Base-by-base conservation (phyloP, 768 basidiomycete species). In the Baorangia bicolor region DNA sequence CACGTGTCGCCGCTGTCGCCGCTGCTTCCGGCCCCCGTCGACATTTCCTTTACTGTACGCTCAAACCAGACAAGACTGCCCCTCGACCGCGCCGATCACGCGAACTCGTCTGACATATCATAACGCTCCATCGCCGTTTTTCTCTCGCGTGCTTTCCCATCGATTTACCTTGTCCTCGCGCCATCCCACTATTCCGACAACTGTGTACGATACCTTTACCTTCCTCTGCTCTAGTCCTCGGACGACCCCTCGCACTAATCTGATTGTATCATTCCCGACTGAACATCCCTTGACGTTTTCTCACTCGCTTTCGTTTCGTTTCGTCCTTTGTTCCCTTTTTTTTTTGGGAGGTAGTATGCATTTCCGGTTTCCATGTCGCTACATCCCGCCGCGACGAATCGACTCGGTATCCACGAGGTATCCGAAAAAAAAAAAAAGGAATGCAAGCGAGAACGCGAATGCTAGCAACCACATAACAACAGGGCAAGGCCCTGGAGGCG, bases 41-140 rank as follows among this genome's bases (percentile, higher is more conserved):
- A 7, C 91, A 94, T 70, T 94, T 94, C 70, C 74, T 94, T 21
- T 94, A 88, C 64, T 92, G 92, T 70, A 79, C 83, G 2, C 74
- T 94, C 53, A 89, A 86, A 63, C 77, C 80, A 6, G 90, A 92
- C 62, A 69, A 73, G 27, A 63, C 76, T 0, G 62, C 34, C 7
- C 71, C 73, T 34, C 83, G 83, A 20, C 72, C 75, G 9, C 75
- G 76, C 38, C 75, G 77, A 21, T 80, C 78, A 4, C 72, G 77
- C 41, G 79, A 80, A 38, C 49, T 66, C 27, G 13, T 43, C 27
- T 58, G 44, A 49, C 13, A 25, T 14, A 21, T 3, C 14, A 7
- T 21, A 7, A 2, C 14, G 12, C 14, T 14, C 14, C 14, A 12
- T 12, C 11, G n/a, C 11, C 12, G 33, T 9, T 18, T 40, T 21